Conservation (phyloP, 2,329 filamentous ascomycete genomes). For the Dothistroma pini region DNA sequence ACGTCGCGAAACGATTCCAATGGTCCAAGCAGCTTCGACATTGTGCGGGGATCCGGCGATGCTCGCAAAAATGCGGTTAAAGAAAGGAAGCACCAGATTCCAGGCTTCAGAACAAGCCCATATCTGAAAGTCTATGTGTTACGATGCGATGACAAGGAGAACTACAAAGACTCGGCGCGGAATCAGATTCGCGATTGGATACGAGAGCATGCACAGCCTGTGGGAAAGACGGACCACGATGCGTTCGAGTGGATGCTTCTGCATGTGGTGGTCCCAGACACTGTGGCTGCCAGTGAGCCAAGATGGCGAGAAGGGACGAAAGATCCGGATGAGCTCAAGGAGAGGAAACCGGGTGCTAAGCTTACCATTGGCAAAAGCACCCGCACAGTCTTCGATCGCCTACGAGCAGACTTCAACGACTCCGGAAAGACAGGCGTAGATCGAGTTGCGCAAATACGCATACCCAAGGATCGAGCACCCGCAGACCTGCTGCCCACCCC, state of each 20-base stretch:
- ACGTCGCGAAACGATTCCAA: constrained; percentile 21
- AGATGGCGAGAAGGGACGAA: constrained; percentile 52
- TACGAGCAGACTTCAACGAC: constrained; percentile 85
- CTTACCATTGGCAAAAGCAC: constrained; percentile 70
- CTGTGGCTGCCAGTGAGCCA: constrained; percentile 73
- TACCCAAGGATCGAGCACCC: constrained; percentile 52
- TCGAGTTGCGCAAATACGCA: constrained; percentile 78
- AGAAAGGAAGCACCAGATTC: constrained; percentile 85
- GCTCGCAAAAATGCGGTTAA: constrained; percentile 35
- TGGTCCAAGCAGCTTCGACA: constrained; percentile 42
- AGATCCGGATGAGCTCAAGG: constrained; percentile 54
- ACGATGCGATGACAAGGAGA: constrained; percentile 92
- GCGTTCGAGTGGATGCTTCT: constrained; percentile 94
- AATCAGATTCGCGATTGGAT: constrained; percentile 88
- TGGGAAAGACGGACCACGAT: constrained; percentile 83
- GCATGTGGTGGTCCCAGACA: constrained; percentile 87
- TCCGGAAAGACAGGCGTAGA: constrained; percentile 69
- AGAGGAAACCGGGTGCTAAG: constrained; percentile 65
- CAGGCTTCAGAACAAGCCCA: constrained; percentile 84
- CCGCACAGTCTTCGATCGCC: constrained; percentile 81
- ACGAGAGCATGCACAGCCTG: constrained; percentile 65
- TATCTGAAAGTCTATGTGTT: constrained; percentile 89
- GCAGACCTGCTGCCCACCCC: constrained; percentile 45
- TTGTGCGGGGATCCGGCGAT: constrained; percentile 36
- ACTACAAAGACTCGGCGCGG: constrained; percentile 77